phyloP scores from a whole-genome alignment of 208 protist genomes.

The Acanthamoeba lenticulata region DNA sequence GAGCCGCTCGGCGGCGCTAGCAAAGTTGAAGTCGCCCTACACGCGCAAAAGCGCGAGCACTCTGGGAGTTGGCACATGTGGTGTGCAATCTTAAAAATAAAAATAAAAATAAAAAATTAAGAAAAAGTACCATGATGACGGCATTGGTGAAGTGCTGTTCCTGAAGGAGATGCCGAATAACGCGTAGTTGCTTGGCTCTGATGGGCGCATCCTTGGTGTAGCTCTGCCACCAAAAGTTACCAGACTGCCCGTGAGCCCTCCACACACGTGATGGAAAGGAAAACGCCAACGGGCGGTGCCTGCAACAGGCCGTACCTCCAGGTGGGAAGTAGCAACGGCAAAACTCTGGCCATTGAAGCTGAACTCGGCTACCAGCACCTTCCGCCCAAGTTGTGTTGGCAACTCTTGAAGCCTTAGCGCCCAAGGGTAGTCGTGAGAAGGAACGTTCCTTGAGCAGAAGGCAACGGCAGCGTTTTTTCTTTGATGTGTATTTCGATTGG shows the following conservation, averaged over 20 bases:
- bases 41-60: not conserved
- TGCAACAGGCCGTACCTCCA: constrained; percentile 48
- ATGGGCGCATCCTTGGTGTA: constrained; percentile 45
- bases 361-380: constrained; percentile 46
- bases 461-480: not conserved
- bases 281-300: too few species aligned
- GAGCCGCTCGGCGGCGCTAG: constrained; percentile 5
- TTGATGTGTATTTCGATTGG: not conserved
- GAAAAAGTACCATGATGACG: not conserved
- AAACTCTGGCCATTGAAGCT: constrained; percentile 28
- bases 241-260: too few species aligned
- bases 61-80: not conserved
- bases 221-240: not conserved
- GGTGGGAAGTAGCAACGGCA: not conserved
- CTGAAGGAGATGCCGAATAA: constrained; percentile 5
- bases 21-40: constrained; percentile 42
- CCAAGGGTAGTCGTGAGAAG: not conserved
- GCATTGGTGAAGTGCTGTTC: not conserved
- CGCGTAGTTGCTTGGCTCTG: constrained; percentile 14
- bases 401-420: not conserved
- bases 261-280: too few species aligned
- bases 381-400: not conserved
- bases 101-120: not conserved
- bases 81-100: not conserved
- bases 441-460: not conserved